Percentiles rank a stretch among this genome's conserved stretches.
phyloP scores from a whole-genome alignment of 495 filamentous ascomycete species.

The Penicillium turbatum region DNA sequence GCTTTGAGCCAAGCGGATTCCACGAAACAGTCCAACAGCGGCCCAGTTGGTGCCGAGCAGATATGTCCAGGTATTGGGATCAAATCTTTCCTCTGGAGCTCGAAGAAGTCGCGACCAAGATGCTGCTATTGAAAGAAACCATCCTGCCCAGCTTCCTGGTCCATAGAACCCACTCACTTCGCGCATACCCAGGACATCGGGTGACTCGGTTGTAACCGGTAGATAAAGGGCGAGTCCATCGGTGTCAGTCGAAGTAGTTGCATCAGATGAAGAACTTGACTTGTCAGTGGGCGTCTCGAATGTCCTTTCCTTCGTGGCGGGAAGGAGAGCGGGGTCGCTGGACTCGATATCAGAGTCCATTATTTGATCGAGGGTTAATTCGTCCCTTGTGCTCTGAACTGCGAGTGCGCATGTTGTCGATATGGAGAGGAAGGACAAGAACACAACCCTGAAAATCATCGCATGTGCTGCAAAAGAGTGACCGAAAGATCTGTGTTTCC shows the following conservation, averaged over 20 bases:
- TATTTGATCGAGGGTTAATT: background rate
- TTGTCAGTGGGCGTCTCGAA: background rate
- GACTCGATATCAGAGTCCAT: background rate
- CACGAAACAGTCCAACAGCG: slow-evolving; percentile 1
- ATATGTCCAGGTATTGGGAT: background rate
- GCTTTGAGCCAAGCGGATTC: background rate
- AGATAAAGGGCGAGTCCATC: background rate
- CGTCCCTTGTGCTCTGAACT: background rate
- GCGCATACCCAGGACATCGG: slow-evolving; percentile 2
- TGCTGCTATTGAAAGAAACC: slow-evolving; percentile 2
- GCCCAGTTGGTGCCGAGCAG: slow-evolving; percentile 4
- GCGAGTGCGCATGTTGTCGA: background rate
- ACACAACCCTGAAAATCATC: background rate
- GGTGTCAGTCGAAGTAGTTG: background rate
- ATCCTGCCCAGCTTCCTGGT: background rate
- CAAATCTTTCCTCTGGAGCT: slow-evolving; percentile 1
- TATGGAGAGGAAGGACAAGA: background rate
- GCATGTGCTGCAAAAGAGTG: background rate
- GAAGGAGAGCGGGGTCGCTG: background rate
- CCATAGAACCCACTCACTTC: slow-evolving; percentile 1
- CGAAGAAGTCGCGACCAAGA: slow-evolving; percentile 1
- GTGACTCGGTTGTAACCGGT: background rate
- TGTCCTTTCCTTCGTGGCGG: background rate
- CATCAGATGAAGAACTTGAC: background rate
- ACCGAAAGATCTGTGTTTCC: background rate